Percentiles rank a stretch among this genome's conserved stretches.
Conservation (phyloP, 202 grass and related monocot species). For the Digitaria exilis region DNA sequence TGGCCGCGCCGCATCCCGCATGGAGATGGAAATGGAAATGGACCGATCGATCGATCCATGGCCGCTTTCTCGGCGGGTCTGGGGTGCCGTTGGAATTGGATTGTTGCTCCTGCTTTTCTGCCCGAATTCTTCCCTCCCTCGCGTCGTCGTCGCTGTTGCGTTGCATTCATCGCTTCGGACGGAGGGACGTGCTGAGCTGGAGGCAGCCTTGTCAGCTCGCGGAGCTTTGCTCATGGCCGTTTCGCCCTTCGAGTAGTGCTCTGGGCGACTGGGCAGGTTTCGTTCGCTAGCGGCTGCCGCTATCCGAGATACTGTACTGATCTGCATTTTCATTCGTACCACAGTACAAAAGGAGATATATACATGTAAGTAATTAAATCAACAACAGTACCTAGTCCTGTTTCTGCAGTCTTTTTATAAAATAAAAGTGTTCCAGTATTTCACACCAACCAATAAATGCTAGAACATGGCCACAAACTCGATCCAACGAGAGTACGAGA, state of each 20-base stretch:
- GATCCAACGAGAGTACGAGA: too few relatives aligned
- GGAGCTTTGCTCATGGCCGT: conserved; percentile 20
- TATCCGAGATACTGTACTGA: not conserved
- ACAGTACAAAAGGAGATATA: not conserved
- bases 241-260: not conserved
- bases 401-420: too few relatives aligned
- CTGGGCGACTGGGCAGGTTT: not conserved
- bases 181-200: conserved; percentile 6
- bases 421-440: too few relatives aligned
- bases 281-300: conserved; percentile 12
- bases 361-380: not conserved
- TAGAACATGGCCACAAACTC: too few relatives aligned
- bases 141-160: not conserved
- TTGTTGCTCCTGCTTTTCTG: conserved; percentile 15
- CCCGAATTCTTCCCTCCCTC: not conserved
- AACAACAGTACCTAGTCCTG: too few relatives aligned
- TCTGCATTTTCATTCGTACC: not conserved
- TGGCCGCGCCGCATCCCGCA: not conserved
- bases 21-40: too few relatives aligned
- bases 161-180: not conserved
- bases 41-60: conserved; percentile 1
- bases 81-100: not conserved
- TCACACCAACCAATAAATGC: too few relatives aligned
- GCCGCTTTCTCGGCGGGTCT: conserved; percentile 9
- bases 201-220: not conserved